phyloP scores from a whole-genome alignment of 306 rosid genomes.

The Lupinus albus region DNA sequence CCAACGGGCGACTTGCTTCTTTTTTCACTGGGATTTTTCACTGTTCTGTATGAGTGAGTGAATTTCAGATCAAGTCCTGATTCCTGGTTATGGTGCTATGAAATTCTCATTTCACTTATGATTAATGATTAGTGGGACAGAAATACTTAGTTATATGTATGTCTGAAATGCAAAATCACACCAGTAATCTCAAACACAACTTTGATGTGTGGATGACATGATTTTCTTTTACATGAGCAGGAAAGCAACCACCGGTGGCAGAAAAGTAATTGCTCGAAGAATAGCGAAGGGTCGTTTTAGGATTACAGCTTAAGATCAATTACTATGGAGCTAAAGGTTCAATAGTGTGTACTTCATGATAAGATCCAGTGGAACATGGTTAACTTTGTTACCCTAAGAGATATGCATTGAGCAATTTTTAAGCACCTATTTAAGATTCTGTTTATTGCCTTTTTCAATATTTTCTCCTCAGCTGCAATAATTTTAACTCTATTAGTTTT shows the following conservation, averaged over 20 bases:
- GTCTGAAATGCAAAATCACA: conserved; percentile 19
- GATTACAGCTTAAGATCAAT: conserved; percentile 73
- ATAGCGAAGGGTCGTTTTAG: conserved; percentile 86
- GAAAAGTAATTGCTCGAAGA: conserved; percentile 86
- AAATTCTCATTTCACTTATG: too few relatives aligned
- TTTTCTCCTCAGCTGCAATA: too few relatives aligned
- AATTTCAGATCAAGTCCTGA: too few relatives aligned
- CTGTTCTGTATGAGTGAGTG: not conserved
- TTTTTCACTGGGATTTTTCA: not conserved
- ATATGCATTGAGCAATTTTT: too few relatives aligned
- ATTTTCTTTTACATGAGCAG: conserved; percentile 56
- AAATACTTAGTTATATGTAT: conserved; percentile 7
- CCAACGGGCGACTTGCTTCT: not conserved
- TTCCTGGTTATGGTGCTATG: too few relatives aligned
- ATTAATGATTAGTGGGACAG: not conserved
- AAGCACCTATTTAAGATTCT: too few relatives aligned
- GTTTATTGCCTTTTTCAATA: too few relatives aligned
- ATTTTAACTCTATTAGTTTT: too few relatives aligned
- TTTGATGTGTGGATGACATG: conserved; percentile 13
- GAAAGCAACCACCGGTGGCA: conserved; percentile 95
- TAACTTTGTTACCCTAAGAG: conserved; percentile 25
- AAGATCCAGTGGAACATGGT: not conserved
- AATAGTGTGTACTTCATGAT: conserved; percentile 30
- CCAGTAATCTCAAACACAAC: conserved; percentile 36
- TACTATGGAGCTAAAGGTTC: conserved; percentile 33